phyloP scores from a whole-genome alignment of 495 filamentous ascomycete genomes.

The Lasiosphaeria hispida region DNA sequence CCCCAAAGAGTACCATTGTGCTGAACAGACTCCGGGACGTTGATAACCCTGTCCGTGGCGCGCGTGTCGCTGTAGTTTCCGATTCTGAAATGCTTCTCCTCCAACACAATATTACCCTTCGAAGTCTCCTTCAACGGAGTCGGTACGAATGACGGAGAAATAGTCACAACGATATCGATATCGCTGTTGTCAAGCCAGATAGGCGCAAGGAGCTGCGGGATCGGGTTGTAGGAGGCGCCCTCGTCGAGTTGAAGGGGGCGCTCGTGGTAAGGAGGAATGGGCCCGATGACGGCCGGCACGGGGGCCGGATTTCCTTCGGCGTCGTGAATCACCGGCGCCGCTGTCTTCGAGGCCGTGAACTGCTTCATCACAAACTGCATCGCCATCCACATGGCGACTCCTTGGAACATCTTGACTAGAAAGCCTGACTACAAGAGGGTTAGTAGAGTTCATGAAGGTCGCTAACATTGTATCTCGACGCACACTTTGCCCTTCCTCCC shows the following conservation, averaged over 20 bases:
- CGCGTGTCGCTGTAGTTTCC: conserved; percentile 79
- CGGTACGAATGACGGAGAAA: conserved; percentile 70
- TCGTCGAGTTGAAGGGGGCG: conserved; percentile 58
- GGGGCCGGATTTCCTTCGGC: conserved; percentile 46
- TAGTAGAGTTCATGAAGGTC: background rate
- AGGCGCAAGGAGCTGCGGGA: conserved; percentile 76
- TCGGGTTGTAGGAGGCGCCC: conserved; percentile 63
- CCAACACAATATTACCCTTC: conserved; percentile 60
- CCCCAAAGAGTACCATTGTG: conserved; percentile 92
- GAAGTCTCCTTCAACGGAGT: conserved; percentile 61
- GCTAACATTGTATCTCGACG: conserved; percentile 18
- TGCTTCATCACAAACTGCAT: conserved; percentile 48
- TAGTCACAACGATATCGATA: conserved; percentile 81
- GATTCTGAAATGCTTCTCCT: conserved; percentile 78
- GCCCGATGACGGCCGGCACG: conserved; percentile 42
- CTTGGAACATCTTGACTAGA: conserved; percentile 39
- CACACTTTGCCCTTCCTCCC: conserved; percentile 38
- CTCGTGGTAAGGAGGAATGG: conserved; percentile 63
- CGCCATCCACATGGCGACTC: conserved; percentile 43
- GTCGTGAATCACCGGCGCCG: conserved; percentile 45
- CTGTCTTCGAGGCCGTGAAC: conserved; percentile 46
- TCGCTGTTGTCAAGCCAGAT: conserved; percentile 80
- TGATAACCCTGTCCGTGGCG: conserved; percentile 71
- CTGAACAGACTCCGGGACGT: conserved; percentile 76
- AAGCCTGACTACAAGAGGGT: conserved; percentile 27